A percentile compares a stretch with the other conserved stretches of the same genome.
Evolutionary conservation across 345 rosid species (phyloP).

Genomic region (Noccaea bulbosa): DNA sequence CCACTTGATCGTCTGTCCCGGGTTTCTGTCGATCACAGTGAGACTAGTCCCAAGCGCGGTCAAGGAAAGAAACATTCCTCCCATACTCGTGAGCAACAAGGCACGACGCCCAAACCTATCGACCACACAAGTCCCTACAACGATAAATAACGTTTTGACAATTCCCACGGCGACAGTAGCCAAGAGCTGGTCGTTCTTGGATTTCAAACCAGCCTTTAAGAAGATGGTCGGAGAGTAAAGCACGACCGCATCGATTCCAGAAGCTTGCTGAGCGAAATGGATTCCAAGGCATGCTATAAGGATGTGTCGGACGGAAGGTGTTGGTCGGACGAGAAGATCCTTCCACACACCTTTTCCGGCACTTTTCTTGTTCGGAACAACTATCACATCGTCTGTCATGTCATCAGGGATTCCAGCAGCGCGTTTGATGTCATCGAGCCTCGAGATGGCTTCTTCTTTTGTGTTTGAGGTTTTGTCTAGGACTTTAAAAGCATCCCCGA

Average conservation of each 20-base stretch:
- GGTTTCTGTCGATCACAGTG: slow-evolving; percentile 43
- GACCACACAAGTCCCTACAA: slow-evolving; percentile 57
- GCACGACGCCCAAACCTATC: slow-evolving; percentile 73
- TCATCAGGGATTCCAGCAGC: slow-evolving; percentile 45
- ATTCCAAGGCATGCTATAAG: slow-evolving; percentile 64
- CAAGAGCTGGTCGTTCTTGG: slow-evolving; percentile 53
- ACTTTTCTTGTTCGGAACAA: slow-evolving; percentile 22
- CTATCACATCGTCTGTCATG: slow-evolving; percentile 49
- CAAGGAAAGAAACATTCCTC: slow-evolving; percentile 59
- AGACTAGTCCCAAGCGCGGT: slow-evolving; percentile 53
- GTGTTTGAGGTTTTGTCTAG: slow-evolving; percentile 53
- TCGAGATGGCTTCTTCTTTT: slow-evolving; percentile 53
- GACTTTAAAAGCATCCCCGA: slow-evolving; percentile 58
- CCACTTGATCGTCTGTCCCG: slow-evolving; percentile 45
- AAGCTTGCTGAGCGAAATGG: slow-evolving; percentile 75
- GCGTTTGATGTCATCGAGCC: slow-evolving; percentile 54
- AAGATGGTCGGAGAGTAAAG: slow-evolving; percentile 66
- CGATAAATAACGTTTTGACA: slow-evolving; percentile 52
- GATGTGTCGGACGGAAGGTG: slow-evolving; percentile 55
- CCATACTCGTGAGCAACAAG: slow-evolving; percentile 58
- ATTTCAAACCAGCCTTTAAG: slow-evolving; percentile 57
- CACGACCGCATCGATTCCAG: slow-evolving; percentile 73
- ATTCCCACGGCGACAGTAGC: slow-evolving; percentile 63
- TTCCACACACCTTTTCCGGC: slow-evolving; percentile 62
- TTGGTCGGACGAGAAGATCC: slow-evolving; percentile 57